A percentile compares a stretch with the other conserved stretches of the same genome.
Evolutionary conservation across 495 filamentous ascomycete genomes (phyloP).

Genomic region (Glarea lozoyensis): DNA sequence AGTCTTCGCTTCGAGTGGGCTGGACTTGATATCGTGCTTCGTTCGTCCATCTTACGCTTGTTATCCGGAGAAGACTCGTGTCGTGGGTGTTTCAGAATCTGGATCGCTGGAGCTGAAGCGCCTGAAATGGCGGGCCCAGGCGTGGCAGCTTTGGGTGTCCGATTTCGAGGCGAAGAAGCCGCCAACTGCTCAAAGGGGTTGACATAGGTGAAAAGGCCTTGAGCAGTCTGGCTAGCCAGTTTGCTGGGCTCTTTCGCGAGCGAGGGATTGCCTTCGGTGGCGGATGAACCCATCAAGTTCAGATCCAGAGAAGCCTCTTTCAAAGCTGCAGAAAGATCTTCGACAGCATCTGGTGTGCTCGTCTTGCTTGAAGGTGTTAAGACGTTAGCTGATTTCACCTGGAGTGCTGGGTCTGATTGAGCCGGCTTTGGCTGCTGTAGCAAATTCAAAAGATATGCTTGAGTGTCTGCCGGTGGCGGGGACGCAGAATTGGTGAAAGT

Average conservation of each 20-base stretch:
- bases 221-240: slow-evolving; percentile 25
- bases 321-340: slow-evolving; percentile 14
- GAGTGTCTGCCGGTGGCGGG: slow-evolving; percentile 36
- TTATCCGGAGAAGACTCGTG: slow-evolving; percentile 15
- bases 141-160: slow-evolving; percentile 28
- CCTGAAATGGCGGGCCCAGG: slow-evolving; percentile 6
- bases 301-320: slow-evolving; percentile 16
- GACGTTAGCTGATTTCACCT: slow-evolving; percentile 9
- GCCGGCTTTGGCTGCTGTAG: slow-evolving; percentile 44
- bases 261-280: slow-evolving; percentile 9
- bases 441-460: slow-evolving; percentile 42
- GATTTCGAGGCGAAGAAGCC: slow-evolving; percentile 54
- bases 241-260: slow-evolving; percentile 16
- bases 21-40: slow-evolving; percentile 24
- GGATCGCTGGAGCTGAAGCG: slow-evolving; percentile 10
- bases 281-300: slow-evolving; percentile 15
- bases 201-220: slow-evolving; percentile 60
- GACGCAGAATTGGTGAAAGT: slow-evolving; percentile 18
- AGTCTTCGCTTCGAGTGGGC: slow-evolving; percentile 35
- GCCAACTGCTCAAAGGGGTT: slow-evolving; percentile 75
- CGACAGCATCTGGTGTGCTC: slow-evolving; percentile 15
- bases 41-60: slow-evolving; percentile 19
- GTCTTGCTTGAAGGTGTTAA: slow-evolving; percentile 16
- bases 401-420: slow-evolving; percentile 32
- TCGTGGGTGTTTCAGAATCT: slow-evolving; percentile 21